phyloP scores from a whole-genome alignment of 768 basidiomycete species.

The Suillus sp. region DNA sequence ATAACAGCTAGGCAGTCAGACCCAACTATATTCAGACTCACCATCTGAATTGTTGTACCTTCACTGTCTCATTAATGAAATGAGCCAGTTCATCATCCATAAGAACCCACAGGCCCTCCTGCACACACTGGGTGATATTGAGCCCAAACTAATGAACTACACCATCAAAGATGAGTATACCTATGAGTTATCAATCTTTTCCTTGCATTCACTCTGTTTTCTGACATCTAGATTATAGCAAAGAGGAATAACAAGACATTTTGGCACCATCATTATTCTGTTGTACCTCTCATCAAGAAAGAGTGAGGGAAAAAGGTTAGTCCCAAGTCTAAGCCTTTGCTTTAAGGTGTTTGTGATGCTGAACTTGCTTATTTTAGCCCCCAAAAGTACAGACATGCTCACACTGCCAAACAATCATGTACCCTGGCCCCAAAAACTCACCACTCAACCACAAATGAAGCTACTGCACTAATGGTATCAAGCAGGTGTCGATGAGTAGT shows the following conservation, averaged over 20 bases:
- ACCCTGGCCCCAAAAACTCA: slow-evolving; percentile 8
- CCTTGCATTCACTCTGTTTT: too few species aligned
- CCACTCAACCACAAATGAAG: slow-evolving; percentile 8
- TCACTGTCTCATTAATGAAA: too few species aligned
- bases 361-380: slow-evolving; percentile 9
- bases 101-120: slow-evolving; percentile 21
- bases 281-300: slow-evolving; percentile 10
- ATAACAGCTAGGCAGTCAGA: too few species aligned
- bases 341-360: too few species aligned
- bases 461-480: slow-evolving; percentile 5
- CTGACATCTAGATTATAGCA: slow-evolving; percentile 10
- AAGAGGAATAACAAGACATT: slow-evolving; percentile 11
- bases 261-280: slow-evolving; percentile 16
- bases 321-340: too few species aligned
- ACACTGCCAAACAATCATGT: slow-evolving; percentile 11
- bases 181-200: too few species aligned
- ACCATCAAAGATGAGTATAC: slow-evolving; percentile 15
- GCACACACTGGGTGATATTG: slow-evolving; percentile 16
- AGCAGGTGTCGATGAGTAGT: background rate
- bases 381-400: slow-evolving; percentile 5
- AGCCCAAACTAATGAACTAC: slow-evolving; percentile 15
- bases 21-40: too few species aligned
- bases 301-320: slow-evolving; percentile 2
- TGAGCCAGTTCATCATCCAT: too few species aligned
- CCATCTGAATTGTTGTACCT: too few species aligned